Base-by-base conservation (phyloP, 345 rosid species). In the Linum usitatissimum region DNA sequence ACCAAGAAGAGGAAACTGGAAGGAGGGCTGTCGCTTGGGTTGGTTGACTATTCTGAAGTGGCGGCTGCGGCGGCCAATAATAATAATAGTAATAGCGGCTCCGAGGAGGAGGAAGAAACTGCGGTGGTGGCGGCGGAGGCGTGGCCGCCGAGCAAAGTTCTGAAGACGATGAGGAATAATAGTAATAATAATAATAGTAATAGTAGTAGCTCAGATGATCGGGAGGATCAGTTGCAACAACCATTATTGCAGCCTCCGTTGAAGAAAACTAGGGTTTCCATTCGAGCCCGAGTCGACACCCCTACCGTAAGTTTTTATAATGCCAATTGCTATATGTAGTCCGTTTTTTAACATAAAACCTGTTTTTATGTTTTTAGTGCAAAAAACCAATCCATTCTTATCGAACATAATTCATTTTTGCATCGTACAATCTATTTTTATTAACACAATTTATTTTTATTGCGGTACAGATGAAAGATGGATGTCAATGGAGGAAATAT, bases 181-280 rank as follows among this genome's bases (percentile, higher is more conserved):
- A 34, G 38, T 34, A 34, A 34, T 3, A 7, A 7, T 34, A 34
- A 5, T 34, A 34, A 7, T 34, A 4, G 3, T 34, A 34, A 5
- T 34, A 18, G 48, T 6, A 45, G 13, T 45, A 45, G 51, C 10
- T 45, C 51, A 17, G 51, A 12, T 45, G 51, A 45, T 3, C 51
- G 51, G 12, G 48, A 31, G 9, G 63, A 60, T 3, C 18, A 60
- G 1, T 17, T 10, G 39, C 18, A 6, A 3, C 3, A 28, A 38
- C 61, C 28, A 23, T 28, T 18, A 15, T 9, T 30, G 6, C 34
- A 57, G 15, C 51, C 63, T 9, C 48, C 17, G 48, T 6, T 71
- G 10, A 91, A 91, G 72, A 83, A 87, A 79, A 86, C 94, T 66
- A 83, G 97, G 82, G 97, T 91, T 83, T 87, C 82, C 65, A 90